Conservation (phyloP, 495 filamentous ascomycete species). For the Aspergillus coremiiformis region DNA sequence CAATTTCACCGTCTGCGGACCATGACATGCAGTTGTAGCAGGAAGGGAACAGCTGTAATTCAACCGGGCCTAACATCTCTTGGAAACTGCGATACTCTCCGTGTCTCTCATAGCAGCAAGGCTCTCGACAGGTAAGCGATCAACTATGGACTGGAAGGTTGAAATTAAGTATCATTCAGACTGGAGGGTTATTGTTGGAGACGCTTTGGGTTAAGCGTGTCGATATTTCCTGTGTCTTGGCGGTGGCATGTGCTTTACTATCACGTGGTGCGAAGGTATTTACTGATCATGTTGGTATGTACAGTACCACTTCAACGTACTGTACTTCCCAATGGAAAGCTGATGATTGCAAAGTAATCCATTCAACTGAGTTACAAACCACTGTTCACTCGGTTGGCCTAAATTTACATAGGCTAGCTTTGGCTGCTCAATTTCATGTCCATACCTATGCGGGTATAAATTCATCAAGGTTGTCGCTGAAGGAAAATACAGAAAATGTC, state of each 20-base stretch:
- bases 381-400: not conserved
- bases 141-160: too few relatives aligned
- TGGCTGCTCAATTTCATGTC: not conserved
- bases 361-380: too few relatives aligned
- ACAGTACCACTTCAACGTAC: too few relatives aligned
- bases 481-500: not conserved
- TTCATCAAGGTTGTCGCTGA: not conserved
- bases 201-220: not conserved
- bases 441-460: not conserved
- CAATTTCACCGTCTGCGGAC: slow-evolving; percentile 57
- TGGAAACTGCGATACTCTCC: not conserved
- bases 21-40: slow-evolving; percentile 50
- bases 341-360: too few relatives aligned
- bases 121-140: too few relatives aligned
- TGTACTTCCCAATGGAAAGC: too few relatives aligned
- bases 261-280: not conserved
- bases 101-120: not conserved
- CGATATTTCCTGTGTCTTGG: not conserved
- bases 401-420: not conserved
- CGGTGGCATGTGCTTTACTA: not conserved
- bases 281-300: too few relatives aligned
- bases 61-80: slow-evolving; percentile 29
- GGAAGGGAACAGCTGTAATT: slow-evolving; percentile 33
- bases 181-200: not conserved
- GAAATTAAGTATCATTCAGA: not conserved